Evolutionary conservation across 2,329 filamentous ascomycete genomes (phyloP), one percentile per base, ranked within the genome.

Genomic region (Leptographium lundbergii): DNA sequence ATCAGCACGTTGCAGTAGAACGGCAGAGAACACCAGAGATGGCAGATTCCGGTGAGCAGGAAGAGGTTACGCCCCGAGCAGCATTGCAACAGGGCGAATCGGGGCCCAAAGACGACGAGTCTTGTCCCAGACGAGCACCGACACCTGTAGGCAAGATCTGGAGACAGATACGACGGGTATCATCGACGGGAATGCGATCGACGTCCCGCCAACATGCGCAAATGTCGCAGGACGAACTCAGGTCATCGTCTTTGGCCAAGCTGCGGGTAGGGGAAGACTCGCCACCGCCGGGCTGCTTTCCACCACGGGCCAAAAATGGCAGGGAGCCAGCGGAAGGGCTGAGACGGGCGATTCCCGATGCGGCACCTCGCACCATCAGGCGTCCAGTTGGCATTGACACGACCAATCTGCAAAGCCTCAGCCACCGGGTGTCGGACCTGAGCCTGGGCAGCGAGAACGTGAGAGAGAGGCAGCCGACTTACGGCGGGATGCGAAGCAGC

Each of bases 141-240:
- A 29, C 25, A n/a, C 56, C 61, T 11, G 59, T 61, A 7, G 54
- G 61, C 11, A 64, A 60, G 50, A 63, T 63, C 14, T 63, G 62
- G 61, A 59, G 47, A 17, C 58, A 63, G 36, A 63, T 66, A 4
- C 61, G 65, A 10, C 63, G 60, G 3, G 59, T 59, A 14, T 64
- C 65, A 22, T 45, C 57, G 36, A 32, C 48, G 2, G 55, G 59
- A 22, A 17, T 50, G 9, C 56, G 56, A 2, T 22, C 50, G 22
- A 32, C 47, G 25, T 56, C 54, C 14, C 58, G 19, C 1, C 19
- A 34, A 32, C 27, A 25, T 19, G 22, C 39, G 9, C 42, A 13
- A 2, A 6, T 19, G 14, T 10, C 32, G 17, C 29, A 25, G 7
- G 14, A 19, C 10, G 22, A 24, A 22, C 39, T 42, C 4, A 51